Conservation (phyloP, 768 basidiomycete genomes). For the Leccinum obscurum region DNA sequence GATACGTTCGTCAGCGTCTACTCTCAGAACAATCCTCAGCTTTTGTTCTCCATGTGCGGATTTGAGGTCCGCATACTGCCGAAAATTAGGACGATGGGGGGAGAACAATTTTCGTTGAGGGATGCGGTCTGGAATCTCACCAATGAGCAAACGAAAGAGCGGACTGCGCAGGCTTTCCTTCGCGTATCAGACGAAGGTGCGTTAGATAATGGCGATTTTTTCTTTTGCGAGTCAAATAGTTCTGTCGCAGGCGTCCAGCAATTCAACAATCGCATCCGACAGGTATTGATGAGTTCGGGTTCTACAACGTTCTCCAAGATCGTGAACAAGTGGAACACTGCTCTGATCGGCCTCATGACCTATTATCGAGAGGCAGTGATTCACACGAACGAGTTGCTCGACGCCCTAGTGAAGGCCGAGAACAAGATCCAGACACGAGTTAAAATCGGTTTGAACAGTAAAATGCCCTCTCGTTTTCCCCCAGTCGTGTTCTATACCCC, state of each 20-base stretch:
- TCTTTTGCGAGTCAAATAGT: background rate
- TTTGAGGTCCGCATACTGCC: conserved; percentile 98
- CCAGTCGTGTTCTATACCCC: conserved; percentile 96
- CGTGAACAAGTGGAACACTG: conserved; percentile 97
- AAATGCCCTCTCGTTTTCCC: conserved; percentile 99
- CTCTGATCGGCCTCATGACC: conserved; percentile 94
- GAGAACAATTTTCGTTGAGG: conserved; percentile 95
- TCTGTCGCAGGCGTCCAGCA: conserved; percentile 72
- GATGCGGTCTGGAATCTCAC: conserved; percentile 97
- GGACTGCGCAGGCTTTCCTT: conserved; percentile 96
- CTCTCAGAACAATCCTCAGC: conserved; percentile 95
- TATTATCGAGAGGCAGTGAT: conserved; percentile 98
- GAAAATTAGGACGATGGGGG: conserved; percentile 92
- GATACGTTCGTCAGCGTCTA: conserved; percentile 97
- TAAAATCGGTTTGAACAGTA: conserved; percentile 98
- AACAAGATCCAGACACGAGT: conserved; percentile 99
- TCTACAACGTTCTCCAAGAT: conserved; percentile 99
- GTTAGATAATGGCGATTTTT: conserved; percentile 1
- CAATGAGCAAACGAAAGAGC: conserved; percentile 95
- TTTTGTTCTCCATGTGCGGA: conserved; percentile 98
- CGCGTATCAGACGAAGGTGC: conserved; percentile 93
- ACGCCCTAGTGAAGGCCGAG: conserved; percentile 96
- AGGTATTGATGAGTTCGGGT: conserved; percentile 97
- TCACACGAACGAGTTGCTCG: conserved; percentile 94
- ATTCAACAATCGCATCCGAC: conserved; percentile 96